These are phyloP conservation scores for Kodamaea kaohsiungensis DNA, from an alignment of 805 yeast species.

Conservation along the genomic window DNA sequence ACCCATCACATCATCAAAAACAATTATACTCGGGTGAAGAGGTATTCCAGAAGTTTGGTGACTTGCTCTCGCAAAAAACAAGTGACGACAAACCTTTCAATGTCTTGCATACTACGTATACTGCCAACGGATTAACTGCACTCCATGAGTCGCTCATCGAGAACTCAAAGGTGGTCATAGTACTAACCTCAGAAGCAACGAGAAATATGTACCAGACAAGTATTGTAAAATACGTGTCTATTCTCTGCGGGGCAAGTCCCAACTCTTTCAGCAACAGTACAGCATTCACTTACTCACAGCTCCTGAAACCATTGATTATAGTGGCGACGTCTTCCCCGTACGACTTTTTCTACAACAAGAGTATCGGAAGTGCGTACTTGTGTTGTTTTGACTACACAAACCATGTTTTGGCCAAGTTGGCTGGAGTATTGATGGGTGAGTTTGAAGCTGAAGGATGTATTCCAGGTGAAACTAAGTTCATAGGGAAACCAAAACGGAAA, in stretches of 20 bases:
- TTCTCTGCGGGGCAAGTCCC: slow-evolving; percentile 53
- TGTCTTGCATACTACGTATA: slow-evolving; percentile 58
- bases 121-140: slow-evolving; percentile 56
- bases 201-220: slow-evolving; percentile 64
- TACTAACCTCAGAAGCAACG: slow-evolving; percentile 58
- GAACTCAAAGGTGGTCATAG: slow-evolving; percentile 50
- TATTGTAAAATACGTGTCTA: slow-evolving; percentile 56
- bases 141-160: slow-evolving; percentile 56
- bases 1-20: slow-evolving; percentile 7
- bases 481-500: slow-evolving; percentile 17
- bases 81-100: slow-evolving; percentile 37
- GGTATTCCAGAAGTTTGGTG: slow-evolving; percentile 54
- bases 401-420: slow-evolving; percentile 50
- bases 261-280: slow-evolving; percentile 21
- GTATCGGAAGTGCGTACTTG: slow-evolving; percentile 55
- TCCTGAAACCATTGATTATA: slow-evolving; percentile 53
- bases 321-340: slow-evolving; percentile 66
- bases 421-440: slow-evolving; percentile 55
- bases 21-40: slow-evolving; percentile 48
- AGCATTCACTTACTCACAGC: slow-evolving; percentile 22
- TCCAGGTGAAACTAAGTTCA: slow-evolving; percentile 52
- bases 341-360: slow-evolving; percentile 57
- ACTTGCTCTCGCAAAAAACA: slow-evolving; percentile 36
- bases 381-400: slow-evolving; percentile 63
- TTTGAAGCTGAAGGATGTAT: slow-evolving; percentile 52